Base-by-base conservation (phyloP, 345 rosid species). In the Eucalyptus dawsonii region DNA sequence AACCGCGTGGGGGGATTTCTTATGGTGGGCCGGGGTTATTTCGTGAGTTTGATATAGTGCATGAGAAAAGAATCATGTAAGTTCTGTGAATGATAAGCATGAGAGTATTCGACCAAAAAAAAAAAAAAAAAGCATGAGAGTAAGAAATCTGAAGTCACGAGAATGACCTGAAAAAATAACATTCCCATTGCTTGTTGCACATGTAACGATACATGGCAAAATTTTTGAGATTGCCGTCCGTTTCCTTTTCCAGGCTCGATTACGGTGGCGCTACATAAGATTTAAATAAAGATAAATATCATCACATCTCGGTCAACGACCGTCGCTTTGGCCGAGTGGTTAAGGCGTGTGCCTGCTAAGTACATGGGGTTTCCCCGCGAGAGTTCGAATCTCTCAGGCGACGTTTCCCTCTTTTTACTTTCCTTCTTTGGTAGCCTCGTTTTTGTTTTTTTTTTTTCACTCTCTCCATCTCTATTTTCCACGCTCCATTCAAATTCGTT, bases 331-430 rank as follows among this genome's bases (percentile, higher is more conserved):
- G 97, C 97, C 94, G 94, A 95, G 95, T 95, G 97, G 97, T 95
- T 96, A 96, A 95, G 97, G 96, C 94, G 95, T 94, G 96, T 95
- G 97, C 96, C 96, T 94, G 96, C 96, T 95, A 95, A 95, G 92
- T 94, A 93, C 94, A 94, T 95, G 94, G 97, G 96, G 97, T 93
- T 92, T 94, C 95, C 94, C 95, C 95, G 95, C 95, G 95, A 93
- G 95, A 95, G 94, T 94, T 95, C 95, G 94, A 95, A 93, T 94
- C 95, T 94, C 94, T 94, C 93, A 93, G 97, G 95, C 95, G 95
- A 91, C 96, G 95, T 1, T 16, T 87, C 76, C 0, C 10, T 53
- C 22, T 34, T 24, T 62, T 62, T 11, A 27, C 4, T 25, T 87
- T n/a, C n/a, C n/a, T n/a, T n/a, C n/a, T n/a, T n/a, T n/a, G n/a